Conservation (phyloP, 176 grass and related monocot species). For the Carex scoparia region DNA sequence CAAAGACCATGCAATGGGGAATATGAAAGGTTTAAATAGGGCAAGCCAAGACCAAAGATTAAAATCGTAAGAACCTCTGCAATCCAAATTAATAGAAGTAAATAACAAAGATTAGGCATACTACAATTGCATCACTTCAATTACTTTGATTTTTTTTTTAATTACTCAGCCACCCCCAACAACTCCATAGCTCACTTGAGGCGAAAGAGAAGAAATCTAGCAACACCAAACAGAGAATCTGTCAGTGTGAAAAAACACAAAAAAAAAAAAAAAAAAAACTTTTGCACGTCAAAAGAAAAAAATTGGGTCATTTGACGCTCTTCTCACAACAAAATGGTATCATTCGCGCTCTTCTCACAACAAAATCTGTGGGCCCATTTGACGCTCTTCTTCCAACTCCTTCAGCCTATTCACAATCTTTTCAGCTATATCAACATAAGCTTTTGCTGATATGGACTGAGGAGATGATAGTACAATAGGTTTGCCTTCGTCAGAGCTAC, state of each 20-base stretch:
- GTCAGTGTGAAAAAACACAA: neutral
- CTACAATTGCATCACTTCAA: neutral
- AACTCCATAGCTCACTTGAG: too few relatives aligned
- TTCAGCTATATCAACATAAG: slow-evolving; percentile 59
- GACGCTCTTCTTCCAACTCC: slow-evolving; percentile 55
- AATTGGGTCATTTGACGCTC: neutral
- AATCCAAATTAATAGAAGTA: neutral
- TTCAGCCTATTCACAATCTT: slow-evolving; percentile 49
- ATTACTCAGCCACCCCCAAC: neutral
- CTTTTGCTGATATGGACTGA: slow-evolving; percentile 56
- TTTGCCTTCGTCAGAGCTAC: slow-evolving; percentile 61
- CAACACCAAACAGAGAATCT: neutral
- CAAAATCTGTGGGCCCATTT: slow-evolving; percentile 56
- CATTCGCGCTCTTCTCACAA: slow-evolving; percentile 40
- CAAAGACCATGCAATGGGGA: too few relatives aligned
- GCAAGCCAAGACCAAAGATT: neutral
- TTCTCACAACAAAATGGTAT: slow-evolving; percentile 36
- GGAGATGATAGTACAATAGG: slow-evolving; percentile 62
- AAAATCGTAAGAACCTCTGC: neutral
- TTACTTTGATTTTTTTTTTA: neutral
- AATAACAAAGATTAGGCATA: neutral
- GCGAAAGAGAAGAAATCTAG: neutral
- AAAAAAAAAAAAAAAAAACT: neutral
- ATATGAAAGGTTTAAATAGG: neutral
- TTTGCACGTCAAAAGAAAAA: neutral